Percentiles rank a stretch among this genome's conserved stretches.
Evolutionary conservation across 495 filamentous ascomycete species (phyloP).

Genomic region (Articulospora tetracladia): DNA sequence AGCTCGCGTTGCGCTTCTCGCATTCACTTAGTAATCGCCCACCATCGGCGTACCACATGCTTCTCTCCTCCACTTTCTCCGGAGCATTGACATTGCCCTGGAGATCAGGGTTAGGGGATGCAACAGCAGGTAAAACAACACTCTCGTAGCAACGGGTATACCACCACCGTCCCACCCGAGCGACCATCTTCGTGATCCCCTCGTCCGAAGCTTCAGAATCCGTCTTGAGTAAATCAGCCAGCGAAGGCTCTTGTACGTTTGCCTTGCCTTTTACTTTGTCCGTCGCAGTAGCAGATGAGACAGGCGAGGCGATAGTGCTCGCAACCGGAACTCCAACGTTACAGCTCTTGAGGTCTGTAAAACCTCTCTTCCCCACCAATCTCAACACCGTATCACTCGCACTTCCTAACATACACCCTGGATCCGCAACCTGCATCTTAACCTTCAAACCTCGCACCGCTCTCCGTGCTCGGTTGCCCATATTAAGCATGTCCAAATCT

Average conservation of each 20-base stretch:
- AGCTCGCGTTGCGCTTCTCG: conserved; percentile 77
- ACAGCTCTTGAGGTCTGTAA: conserved; percentile 80
- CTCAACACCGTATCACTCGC: conserved; percentile 75
- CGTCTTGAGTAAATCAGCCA: conserved; percentile 68
- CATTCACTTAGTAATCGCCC: conserved; percentile 75
- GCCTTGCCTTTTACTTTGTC: conserved; percentile 6
- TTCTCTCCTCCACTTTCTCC: conserved; percentile 34
- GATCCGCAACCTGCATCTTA: conserved; percentile 47
- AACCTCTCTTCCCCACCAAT: conserved; percentile 72
- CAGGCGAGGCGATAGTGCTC: conserved; percentile 49
- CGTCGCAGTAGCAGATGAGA: neutral
- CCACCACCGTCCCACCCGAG: conserved; percentile 94
- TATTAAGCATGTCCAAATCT: conserved; percentile 82
- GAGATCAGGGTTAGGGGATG: conserved; percentile 4
- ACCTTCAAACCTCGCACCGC: conserved; percentile 72
- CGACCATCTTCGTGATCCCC: conserved; percentile 85
- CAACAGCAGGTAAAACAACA: conserved; percentile 35
- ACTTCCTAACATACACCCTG: conserved; percentile 59
- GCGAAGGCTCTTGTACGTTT: conserved; percentile 28
- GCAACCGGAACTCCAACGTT: conserved; percentile 87
- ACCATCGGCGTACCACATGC: conserved; percentile 46
- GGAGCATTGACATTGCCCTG: neutral
- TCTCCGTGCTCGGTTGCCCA: conserved; percentile 72
- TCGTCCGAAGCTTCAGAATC: conserved; percentile 62
- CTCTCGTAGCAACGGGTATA: conserved; percentile 88